Evolutionary conservation across 1,139 yeast genomes (phyloP), one percentile per base, ranked within the genome.

Genomic region (Blastobotrys capitulatus): DNA sequence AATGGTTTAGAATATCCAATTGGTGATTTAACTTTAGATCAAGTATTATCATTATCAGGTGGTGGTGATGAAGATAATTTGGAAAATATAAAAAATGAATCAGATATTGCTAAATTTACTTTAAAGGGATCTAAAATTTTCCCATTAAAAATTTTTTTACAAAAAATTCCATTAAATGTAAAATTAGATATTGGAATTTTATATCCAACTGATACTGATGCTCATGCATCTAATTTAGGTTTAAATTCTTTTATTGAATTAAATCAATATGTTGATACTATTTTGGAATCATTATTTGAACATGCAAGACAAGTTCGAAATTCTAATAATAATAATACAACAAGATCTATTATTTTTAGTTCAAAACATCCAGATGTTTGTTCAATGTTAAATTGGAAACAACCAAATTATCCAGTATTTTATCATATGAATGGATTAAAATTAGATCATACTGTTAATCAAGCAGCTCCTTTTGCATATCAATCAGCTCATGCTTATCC

Each of bases 401-500:
- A 92, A 68, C 98, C 98, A 5, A 92, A 90, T 66, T 92, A 86
- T 68, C 97, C 98, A 0, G 97, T 92, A 0, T 83, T 92, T 58
- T 85, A 86, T 67, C 79, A 83, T 47, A 80, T 90, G 79, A 83
- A 80, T 42, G 64, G 60, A 1, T 52, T 61, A 20, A 47, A 52
- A 12, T 52, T 57, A 25, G 38, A 46, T 38, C 35, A 72, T 72
- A 32, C 78, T 66, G 63, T 62, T 42, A 7, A 35, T 8, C 38
- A 35, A 19, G 38, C 38, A 12, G 38, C 38, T 18, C 38, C 38
- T 15, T 64, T 66, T 42, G 54, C 47, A 34, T 61, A 60, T 52
- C 60, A 62, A 22, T 61, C 71, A 25, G 72, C 73, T 2, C 71
- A 70, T 50, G 67, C 64, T 12, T 54, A 64, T 48, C 60, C 62